Conservation (phyloP, 176 grass and related monocot species). For the Themeda triandra region DNA sequence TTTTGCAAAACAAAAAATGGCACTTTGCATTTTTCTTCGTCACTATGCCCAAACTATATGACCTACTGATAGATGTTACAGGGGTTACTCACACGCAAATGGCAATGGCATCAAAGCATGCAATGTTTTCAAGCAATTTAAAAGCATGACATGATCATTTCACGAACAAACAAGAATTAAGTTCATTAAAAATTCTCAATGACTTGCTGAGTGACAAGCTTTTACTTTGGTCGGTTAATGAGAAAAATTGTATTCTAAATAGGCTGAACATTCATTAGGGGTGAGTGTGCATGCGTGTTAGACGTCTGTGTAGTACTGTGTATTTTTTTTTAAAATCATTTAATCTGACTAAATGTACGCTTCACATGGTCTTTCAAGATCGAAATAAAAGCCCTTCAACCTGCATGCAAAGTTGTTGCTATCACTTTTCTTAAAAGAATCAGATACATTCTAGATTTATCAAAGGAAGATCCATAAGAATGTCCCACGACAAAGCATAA, state of each 20-base stretch:
- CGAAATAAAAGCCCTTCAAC: not conserved
- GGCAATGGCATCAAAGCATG: not conserved
- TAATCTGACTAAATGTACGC: not conserved
- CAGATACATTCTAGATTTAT: constrained; percentile 5
- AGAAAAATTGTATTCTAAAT: not conserved
- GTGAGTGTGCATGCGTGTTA: too few relatives aligned
- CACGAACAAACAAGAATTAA: too few relatives aligned
- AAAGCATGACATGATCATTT: not conserved
- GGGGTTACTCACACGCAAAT: not conserved
- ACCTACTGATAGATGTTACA: not conserved
- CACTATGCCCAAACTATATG: too few relatives aligned
- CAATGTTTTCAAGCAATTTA: not conserved
- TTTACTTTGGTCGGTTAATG: not conserved
- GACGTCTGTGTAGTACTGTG: too few relatives aligned
- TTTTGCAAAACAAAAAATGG: not conserved
- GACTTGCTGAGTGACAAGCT: not conserved
- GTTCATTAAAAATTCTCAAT: too few relatives aligned
- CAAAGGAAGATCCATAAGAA: constrained; percentile 36
- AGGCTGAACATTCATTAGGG: not conserved
- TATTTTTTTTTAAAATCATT: too few relatives aligned
- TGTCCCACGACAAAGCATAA: constrained; percentile 24
- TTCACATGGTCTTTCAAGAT: not conserved
- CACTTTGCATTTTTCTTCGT: not conserved
- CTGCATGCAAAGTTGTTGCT: not conserved
- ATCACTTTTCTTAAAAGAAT: constrained; percentile 22